Evolutionary conservation across 805 yeast species (phyloP).

Genomic region (Saccharomycopsis guyanensis): DNA sequence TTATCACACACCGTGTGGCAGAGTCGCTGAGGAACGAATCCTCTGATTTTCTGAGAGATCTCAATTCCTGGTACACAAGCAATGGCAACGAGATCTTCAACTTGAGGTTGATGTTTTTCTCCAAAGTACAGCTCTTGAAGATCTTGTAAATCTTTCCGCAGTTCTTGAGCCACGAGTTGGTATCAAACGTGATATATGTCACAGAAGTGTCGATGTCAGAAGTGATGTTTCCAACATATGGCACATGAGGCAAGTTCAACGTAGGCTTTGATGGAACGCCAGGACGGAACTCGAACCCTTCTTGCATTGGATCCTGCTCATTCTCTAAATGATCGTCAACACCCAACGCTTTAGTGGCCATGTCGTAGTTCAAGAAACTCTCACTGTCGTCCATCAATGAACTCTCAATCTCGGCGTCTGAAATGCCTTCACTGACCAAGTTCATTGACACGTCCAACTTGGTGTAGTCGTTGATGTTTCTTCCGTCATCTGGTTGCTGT

Average conservation of each 20-base stretch:
- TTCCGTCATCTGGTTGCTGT: conserved; percentile 16
- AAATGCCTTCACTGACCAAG: conserved; percentile 23
- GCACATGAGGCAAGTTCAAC: conserved; percentile 13
- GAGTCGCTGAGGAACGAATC: conserved; percentile 73
- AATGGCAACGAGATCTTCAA: conserved; percentile 36
- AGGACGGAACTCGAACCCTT: neutral
- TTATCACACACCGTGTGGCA: conserved; percentile 73
- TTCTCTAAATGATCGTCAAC: conserved; percentile 12
- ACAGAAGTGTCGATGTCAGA: conserved; percentile 48
- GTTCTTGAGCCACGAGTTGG: conserved; percentile 75
- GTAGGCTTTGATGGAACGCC: neutral
- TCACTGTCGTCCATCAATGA: conserved; percentile 24
- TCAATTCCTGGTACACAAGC: conserved; percentile 69
- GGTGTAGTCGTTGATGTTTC: conserved; percentile 10
- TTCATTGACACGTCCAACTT: conserved; percentile 15
- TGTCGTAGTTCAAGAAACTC: conserved; percentile 18
- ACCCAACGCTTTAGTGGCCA: conserved; percentile 16
- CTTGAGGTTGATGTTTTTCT: conserved; percentile 8
- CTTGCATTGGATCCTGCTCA: conserved; percentile 7
- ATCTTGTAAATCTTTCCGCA: conserved; percentile 72
- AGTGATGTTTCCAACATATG: conserved; percentile 43
- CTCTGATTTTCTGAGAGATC: conserved; percentile 61
- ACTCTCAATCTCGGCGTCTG: conserved; percentile 30
- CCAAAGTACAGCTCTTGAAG: conserved; percentile 50
- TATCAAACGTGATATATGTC: conserved; percentile 60